These are phyloP conservation scores for Mycena vulgaris DNA, from an alignment of 768 basidiomycete genomes.

Conservation along the genomic window DNA sequence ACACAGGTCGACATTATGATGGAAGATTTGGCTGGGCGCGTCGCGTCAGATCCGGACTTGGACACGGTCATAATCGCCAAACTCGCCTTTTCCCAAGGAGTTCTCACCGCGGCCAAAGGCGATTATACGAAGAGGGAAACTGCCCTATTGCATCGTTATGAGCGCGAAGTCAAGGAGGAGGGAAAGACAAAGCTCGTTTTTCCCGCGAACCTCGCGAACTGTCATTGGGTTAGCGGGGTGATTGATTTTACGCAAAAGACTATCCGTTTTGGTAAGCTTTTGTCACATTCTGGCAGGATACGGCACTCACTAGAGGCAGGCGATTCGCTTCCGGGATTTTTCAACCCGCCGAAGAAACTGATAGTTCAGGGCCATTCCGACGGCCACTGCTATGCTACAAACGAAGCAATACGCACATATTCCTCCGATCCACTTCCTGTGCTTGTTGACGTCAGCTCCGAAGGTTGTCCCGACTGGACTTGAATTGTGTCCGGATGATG, in stretches of 20 bases:
- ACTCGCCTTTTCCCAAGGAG: conserved; percentile 4
- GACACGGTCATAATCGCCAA: conserved; percentile 25
- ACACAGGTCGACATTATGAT: conserved; percentile 30
- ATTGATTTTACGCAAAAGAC: not conserved
- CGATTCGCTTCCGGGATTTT: no score
- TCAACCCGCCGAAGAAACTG: not conserved
- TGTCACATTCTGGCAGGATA: no score
- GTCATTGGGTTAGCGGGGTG: conserved; percentile 8
- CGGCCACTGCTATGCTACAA: no score
- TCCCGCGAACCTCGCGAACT: not conserved
- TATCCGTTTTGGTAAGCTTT: conserved; percentile 1
- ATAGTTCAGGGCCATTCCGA: no score
- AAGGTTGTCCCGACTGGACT: no score
- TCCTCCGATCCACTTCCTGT: no score
- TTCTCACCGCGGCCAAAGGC: not conserved
- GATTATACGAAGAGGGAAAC: not conserved
- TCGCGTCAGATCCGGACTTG: conserved; percentile 9
- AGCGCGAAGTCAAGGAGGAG: not conserved
- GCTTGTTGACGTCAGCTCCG: no score
- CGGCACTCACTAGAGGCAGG: no score
- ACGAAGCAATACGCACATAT: no score
- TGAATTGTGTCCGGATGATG: no score
- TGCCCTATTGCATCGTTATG: not conserved
- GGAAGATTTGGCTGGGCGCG: conserved; percentile 22
- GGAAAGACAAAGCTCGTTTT: not conserved